Base-by-base conservation (phyloP, 805 yeast genomes). In the Danielozyma ontarioensis region DNA sequence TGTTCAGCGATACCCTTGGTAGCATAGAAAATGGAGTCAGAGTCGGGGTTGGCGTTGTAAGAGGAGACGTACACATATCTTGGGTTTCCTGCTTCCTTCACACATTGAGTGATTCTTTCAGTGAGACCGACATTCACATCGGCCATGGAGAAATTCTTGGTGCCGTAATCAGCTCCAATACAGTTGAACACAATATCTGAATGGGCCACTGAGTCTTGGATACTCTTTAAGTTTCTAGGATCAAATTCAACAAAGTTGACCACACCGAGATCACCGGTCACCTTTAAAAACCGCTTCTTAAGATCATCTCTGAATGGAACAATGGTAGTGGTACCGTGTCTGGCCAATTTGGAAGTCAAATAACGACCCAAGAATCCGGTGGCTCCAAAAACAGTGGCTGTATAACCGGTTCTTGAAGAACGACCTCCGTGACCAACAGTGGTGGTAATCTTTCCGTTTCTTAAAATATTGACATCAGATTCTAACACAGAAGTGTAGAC, bases 311-410 rank as follows among this genome's bases (percentile, higher is more conserved):
- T 72, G 66, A 54, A 85, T n/a, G 95, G 95, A 15, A 76, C 80
- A 32, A 83, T 76, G 6, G 82, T 77, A 34, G 72, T 59, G 18
- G 94, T 86, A 42, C 95, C 95, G 53, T 85, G 87, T 51, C 80
- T 72, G 41, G 90, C 95, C 46, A 86, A 67, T 51, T 80, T 81
- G 23, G 89, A 65, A 13, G 76, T 72, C 40, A 86, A 58, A 44
- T 81, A 74, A 31, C 86, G 74, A 29, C 95, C 95, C 38, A 86
- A 62, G 56, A 81, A 79, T 2, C 95, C 95, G 29, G 80, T 65
- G 24, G 81, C 84, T 7, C 95, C 95, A 52, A 86, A 86, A 2
- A 86, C 93, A 1, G 95, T 83, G 15, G 89, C 95, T 3, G 89
- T 83, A 61, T 78, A 83, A 2, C 95, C 95, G 6, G 90, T 80